Evolutionary conservation across 2,329 filamentous ascomycete species (phyloP).

Genomic region (Calcarisporium arbuscula): DNA sequence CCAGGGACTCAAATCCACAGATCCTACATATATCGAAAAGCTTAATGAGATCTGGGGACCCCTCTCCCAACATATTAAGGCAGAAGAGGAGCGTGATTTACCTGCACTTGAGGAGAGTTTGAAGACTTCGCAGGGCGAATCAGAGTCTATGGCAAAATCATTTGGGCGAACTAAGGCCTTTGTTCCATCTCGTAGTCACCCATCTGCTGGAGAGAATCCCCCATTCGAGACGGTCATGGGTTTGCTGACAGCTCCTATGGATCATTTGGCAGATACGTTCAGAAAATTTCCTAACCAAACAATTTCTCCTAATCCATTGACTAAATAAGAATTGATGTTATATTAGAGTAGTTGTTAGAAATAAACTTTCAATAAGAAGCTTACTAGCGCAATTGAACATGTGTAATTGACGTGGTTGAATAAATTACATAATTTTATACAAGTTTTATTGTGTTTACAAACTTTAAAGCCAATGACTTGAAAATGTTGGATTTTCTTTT

Average conservation of each 20-base stretch:
- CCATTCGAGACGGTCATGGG: constrained; percentile 47
- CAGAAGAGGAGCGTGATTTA: constrained; percentile 4
- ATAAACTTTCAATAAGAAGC: too few relatives aligned
- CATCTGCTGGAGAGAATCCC: constrained; percentile 36
- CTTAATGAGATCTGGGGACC: constrained; percentile 2
- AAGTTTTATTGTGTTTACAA: too few relatives aligned
- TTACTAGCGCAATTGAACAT: too few relatives aligned
- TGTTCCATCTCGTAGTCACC: constrained; percentile 40
- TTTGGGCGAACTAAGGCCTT: constrained; percentile 46
- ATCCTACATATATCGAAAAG: constrained; percentile 35
- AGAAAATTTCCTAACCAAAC: constrained; percentile 43
- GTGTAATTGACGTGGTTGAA: too few relatives aligned
- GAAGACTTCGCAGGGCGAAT: constrained; percentile 15
- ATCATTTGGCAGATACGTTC: constrained; percentile 45
- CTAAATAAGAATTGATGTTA: too few relatives aligned
- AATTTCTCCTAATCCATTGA: too few relatives aligned
- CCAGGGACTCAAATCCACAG: constrained; percentile 25
- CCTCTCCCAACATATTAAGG: constrained; percentile 2
- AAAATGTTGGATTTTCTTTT: too few relatives aligned
- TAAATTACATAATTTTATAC: too few relatives aligned
- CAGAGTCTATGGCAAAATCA: constrained; percentile 28
- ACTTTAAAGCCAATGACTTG: too few relatives aligned
- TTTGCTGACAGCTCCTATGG: constrained; percentile 45
- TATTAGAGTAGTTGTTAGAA: too few relatives aligned
- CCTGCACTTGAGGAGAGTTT: constrained; percentile 28